A percentile compares a stretch with the other conserved stretches of the same genome.
Conservation (phyloP, 345 rosid species). For the Mercurialis annua region DNA sequence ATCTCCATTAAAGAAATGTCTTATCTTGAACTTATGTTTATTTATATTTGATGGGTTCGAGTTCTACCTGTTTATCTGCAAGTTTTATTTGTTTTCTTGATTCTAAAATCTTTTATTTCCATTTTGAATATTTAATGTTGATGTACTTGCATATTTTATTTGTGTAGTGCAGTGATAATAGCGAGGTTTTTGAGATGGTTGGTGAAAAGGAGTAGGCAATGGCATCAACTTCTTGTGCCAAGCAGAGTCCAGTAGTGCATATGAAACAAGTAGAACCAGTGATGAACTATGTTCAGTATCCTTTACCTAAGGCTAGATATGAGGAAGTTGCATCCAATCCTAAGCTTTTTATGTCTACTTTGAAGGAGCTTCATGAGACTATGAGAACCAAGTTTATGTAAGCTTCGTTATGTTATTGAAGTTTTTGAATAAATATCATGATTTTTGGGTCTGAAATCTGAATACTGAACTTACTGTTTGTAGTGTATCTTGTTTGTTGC, state of each 20-base stretch:
- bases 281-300: constrained; percentile 37
- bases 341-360: constrained; percentile 60
- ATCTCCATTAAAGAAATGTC: constrained; percentile 1
- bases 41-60: constrained; percentile 13
- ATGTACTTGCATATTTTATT: constrained; percentile 6
- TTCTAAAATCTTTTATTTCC: not conserved
- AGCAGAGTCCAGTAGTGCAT: constrained; percentile 48
- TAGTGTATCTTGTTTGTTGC: not conserved
- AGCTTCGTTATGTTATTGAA: constrained; percentile 15
- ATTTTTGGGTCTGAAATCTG: not conserved
- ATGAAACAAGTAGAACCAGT: constrained; percentile 46
- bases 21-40: not conserved
- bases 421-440: not conserved
- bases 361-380: constrained; percentile 72
- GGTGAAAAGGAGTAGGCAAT: constrained; percentile 39
- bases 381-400: constrained; percentile 95
- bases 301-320: constrained; percentile 64
- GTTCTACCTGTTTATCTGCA: constrained; percentile 20
- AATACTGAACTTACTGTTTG: too few species aligned
- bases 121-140: not conserved
- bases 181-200: constrained; percentile 21
- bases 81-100: constrained; percentile 12
- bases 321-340: constrained; percentile 58
- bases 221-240: constrained; percentile 80
- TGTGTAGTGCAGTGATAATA: constrained; percentile 12